These are phyloP conservation scores for Dryadomyces quercivorus DNA, from an alignment of 2,329 filamentous ascomycete genomes.

Conservation along the genomic window DNA sequence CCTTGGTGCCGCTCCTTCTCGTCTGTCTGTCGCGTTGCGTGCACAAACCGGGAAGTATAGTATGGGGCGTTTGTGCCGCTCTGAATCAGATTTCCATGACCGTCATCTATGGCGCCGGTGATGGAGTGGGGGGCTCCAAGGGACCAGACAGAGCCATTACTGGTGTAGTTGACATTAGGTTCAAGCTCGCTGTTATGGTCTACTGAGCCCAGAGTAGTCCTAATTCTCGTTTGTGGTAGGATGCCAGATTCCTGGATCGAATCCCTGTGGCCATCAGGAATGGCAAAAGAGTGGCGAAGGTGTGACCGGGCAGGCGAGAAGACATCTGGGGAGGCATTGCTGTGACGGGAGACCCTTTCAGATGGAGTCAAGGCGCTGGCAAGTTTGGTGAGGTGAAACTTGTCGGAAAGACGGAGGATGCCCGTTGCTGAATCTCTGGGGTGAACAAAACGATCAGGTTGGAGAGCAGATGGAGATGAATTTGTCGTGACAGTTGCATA, in stretches of 20 bases:
- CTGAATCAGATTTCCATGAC: slow-evolving; percentile 50
- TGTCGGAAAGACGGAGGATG: slow-evolving; percentile 24
- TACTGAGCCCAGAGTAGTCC: slow-evolving; percentile 16
- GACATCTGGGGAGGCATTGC: slow-evolving; percentile 27
- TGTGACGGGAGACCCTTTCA: slow-evolving; percentile 33
- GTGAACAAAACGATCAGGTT: slow-evolving; percentile 40
- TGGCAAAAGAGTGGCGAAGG: slow-evolving; percentile 12
- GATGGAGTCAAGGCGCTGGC: slow-evolving; percentile 26
- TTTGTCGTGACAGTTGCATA: neutral
- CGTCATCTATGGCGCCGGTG: slow-evolving; percentile 44
- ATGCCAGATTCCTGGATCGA: slow-evolving; percentile 18
- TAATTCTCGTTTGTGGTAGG: slow-evolving; percentile 14
- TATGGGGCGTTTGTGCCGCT: slow-evolving; percentile 62
- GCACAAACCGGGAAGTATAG: slow-evolving; percentile 39
- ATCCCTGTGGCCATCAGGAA: slow-evolving; percentile 13
- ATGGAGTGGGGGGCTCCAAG: slow-evolving; percentile 58
- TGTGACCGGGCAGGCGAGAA: slow-evolving; percentile 25
- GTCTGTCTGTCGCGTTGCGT: slow-evolving; percentile 27
- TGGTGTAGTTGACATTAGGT: slow-evolving; percentile 20
- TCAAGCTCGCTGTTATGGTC: slow-evolving; percentile 3
- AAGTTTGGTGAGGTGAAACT: slow-evolving; percentile 32
- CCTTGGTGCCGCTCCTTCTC: slow-evolving; percentile 61
- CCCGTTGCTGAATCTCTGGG: slow-evolving; percentile 19
- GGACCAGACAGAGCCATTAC: slow-evolving; percentile 61
- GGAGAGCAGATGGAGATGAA: slow-evolving; percentile 3